Evolutionary conservation across 371 early-diverging fungal species (phyloP), one percentile per base, ranked within the genome.

Genomic region (Mucor plumbeus): DNA sequence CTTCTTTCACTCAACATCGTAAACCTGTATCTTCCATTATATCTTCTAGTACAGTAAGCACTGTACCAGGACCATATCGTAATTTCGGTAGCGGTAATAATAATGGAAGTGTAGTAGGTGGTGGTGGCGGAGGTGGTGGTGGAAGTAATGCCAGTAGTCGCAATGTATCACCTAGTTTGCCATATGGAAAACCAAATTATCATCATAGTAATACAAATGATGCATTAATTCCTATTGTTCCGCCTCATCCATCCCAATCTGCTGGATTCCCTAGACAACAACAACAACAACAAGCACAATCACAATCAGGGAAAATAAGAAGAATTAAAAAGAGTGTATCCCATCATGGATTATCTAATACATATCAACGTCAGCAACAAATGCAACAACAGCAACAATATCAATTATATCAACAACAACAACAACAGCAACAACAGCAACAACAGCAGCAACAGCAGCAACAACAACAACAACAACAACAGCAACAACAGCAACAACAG

Each of bases 301-400:
- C 38, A 17, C 63, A 35, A 34, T 17, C 17, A 41, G 71, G 64
- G 8, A 69, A 69, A 35, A 59, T 63, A 7, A 50, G 63, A 21
- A 39, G 67, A n/a, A 57, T 71, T 15, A 67, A 62, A 48, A 73
- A 73, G 44, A 64, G 64, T 36, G 40, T 53, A 11, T 70, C 68
- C 26, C 44, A 54, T 13, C 70, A 66, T 53, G 67, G 67, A 6
- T 15, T 74, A 26, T 70, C 70, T 1, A 64, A 38, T 7, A 43
- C 63, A 15, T 65, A 59, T 34, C 64, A 61, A 4, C 67, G 63
- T 11, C 68, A 68, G 15, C 64, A 70, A 33, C 59, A 36, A 47
- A 62, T 57, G 43, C 65, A 61, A 50, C 63, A 39, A 50, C 64
- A 63, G 26, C 64, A 54, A n/a, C 59, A 58, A 44, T 35, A 54